Evolutionary conservation across 208 protist genomes (phyloP).

Genomic region (Wallacemonas sp.): DNA sequence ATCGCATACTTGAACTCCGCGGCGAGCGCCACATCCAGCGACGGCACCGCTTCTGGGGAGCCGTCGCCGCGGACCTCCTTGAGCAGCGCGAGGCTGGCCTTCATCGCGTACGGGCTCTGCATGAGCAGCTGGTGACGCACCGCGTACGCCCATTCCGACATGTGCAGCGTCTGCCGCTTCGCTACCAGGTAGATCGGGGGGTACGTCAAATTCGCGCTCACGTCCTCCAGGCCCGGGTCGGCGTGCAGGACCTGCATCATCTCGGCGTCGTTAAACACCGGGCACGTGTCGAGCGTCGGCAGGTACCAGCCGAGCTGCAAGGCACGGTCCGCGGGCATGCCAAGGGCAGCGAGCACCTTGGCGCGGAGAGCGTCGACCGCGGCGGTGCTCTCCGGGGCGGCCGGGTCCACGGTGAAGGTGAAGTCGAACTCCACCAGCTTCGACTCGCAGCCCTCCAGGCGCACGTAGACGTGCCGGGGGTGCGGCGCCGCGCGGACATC

Average conservation of each 20-base stretch:
- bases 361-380: slow-evolving; percentile 49
- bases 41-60: slow-evolving; percentile 50
- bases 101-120: slow-evolving; percentile 85
- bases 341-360: slow-evolving; percentile 40
- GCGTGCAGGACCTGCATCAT: slow-evolving; percentile 74
- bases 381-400: slow-evolving; percentile 18
- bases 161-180: slow-evolving; percentile 74
- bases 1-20: slow-evolving; percentile 76
- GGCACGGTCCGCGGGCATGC: slow-evolving; percentile 66
- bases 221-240: slow-evolving; percentile 85
- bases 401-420: slow-evolving; percentile 44
- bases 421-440: slow-evolving; percentile 88
- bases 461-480: slow-evolving; percentile 79
- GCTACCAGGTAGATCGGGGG: slow-evolving; percentile 90
- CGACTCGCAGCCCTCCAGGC: slow-evolving; percentile 87
- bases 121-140: slow-evolving; percentile 90
- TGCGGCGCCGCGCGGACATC: slow-evolving; percentile 54
- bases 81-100: slow-evolving; percentile 72
- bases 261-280: slow-evolving; percentile 72
- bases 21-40: slow-evolving; percentile 71
- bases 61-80: slow-evolving; percentile 83
- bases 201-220: slow-evolving; percentile 56
- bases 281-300: slow-evolving; percentile 83
- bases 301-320: slow-evolving; percentile 87
- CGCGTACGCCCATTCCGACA: slow-evolving; percentile 91